A percentile compares a stretch with the other conserved stretches of the same genome.
phyloP scores from a whole-genome alignment of 2,329 filamentous ascomycete species.

The Penicillium paneum region DNA sequence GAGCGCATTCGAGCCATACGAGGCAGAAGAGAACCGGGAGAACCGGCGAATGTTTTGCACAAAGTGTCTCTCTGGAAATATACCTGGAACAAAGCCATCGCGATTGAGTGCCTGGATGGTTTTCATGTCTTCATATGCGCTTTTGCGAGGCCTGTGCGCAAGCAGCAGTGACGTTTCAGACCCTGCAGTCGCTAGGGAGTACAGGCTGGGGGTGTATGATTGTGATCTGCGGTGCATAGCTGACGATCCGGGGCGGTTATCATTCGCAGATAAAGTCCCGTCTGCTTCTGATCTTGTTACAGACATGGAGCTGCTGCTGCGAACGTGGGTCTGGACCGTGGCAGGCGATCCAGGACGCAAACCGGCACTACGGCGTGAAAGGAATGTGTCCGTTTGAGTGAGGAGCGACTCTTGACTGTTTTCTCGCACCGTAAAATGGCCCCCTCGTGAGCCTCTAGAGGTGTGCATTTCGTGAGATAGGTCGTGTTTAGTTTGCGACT shows the following conservation, averaged over 20 bases:
- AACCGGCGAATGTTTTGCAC: conserved; percentile 47
- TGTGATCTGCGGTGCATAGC: conserved; percentile 33
- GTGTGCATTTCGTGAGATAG: conserved; percentile 15
- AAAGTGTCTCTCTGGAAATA: conserved; percentile 46
- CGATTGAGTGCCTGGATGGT: conserved; percentile 43
- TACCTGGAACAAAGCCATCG: conserved; percentile 45
- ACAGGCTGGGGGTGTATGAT: conserved; percentile 46
- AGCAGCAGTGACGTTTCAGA: conserved; percentile 47
- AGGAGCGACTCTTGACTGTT: conserved; percentile 41
- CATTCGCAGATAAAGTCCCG: conserved; percentile 31
- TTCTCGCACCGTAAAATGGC: conserved; percentile 38
- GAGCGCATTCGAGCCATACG: conserved; percentile 47
- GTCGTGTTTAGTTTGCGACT: conserved; percentile 20
- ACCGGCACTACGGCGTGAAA: conserved; percentile 37
- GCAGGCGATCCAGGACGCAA: conserved; percentile 40
- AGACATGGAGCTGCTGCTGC: conserved; percentile 44
- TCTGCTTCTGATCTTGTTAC: conserved; percentile 44
- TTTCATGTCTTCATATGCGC: conserved; percentile 46
- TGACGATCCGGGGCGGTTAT: conserved; percentile 30
- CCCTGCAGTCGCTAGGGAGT: conserved; percentile 45
- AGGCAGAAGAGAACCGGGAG: conserved; percentile 47
- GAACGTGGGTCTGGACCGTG: conserved; percentile 40
- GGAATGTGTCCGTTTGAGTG: conserved; percentile 45
- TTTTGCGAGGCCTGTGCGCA: conserved; percentile 41
- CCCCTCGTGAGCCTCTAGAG: conserved; percentile 22